These are phyloP conservation scores for Magnolia changhungtana DNA, from an alignment of 164 flowering plant species.

Conservation along the genomic window DNA sequence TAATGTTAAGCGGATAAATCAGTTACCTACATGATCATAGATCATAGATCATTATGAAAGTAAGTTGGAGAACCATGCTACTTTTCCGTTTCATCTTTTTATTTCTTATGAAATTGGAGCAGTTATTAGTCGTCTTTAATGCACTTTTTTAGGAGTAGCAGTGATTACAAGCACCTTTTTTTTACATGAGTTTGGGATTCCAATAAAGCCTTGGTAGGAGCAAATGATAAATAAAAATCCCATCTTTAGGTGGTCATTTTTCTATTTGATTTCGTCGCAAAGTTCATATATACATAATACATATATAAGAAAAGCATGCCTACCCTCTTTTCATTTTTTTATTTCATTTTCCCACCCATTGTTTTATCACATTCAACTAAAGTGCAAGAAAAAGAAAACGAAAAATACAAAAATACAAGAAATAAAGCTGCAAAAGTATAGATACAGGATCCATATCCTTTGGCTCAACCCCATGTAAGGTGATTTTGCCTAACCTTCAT, in stretches of 20 bases:
- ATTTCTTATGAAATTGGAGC: no score
- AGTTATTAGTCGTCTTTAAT: no score
- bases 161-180: no score
- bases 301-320: constrained; percentile 1
- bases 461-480: background rate
- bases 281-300: background rate
- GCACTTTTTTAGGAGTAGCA: no score
- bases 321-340: background rate
- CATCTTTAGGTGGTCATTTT: background rate
- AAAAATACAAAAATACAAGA: background rate
- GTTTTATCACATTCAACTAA: constrained; percentile 1
- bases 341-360: background rate
- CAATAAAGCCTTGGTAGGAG: no score
- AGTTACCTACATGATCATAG: no score
- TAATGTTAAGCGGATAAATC: no score
- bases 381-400: background rate
- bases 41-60: no score
- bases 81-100: no score
- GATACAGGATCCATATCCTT: constrained; percentile 5
- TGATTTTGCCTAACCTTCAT: background rate
- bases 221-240: background rate
- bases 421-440: constrained; percentile 12
- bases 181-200: no score
- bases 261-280: background rate
- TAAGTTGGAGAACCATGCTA: no score